Conservation (phyloP, 1,284 basidiomycete species). For the Phenoliferia sp. region DNA sequence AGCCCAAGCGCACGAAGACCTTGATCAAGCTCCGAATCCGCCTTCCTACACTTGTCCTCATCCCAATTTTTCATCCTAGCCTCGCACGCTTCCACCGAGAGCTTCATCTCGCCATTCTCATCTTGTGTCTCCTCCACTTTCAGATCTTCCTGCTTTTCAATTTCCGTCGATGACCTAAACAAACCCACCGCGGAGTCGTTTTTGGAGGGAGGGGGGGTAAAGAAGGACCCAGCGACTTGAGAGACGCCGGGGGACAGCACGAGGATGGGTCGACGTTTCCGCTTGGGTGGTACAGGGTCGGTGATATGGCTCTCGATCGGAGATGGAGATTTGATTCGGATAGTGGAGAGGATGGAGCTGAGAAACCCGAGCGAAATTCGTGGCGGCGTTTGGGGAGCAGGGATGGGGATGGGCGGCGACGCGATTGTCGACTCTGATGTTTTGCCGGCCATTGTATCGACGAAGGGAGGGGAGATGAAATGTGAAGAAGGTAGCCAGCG, state of each 20-base stretch:
- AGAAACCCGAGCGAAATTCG: background rate
- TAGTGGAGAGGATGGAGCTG: background rate
- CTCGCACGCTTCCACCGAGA: background rate
- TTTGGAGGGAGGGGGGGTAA: background rate
- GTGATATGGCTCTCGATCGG: too few relatives aligned
- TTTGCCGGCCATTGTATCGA: too few relatives aligned
- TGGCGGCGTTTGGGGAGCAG: background rate
- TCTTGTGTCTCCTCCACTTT: background rate
- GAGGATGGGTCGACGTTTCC: too few relatives aligned
- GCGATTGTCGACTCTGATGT: too few relatives aligned
- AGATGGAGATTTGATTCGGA: too few relatives aligned
- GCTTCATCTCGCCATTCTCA: background rate
- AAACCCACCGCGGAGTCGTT: background rate
- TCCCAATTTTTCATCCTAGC: background rate
- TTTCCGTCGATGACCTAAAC: background rate
- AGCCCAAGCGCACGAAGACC: background rate
- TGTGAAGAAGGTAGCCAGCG: too few relatives aligned
- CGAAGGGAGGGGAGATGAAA: too few relatives aligned
- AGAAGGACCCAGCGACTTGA: background rate
- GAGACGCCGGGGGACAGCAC: too few relatives aligned
- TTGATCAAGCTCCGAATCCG: background rate
- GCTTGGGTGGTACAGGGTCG: too few relatives aligned
- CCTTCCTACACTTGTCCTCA: background rate
- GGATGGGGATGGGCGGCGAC: too few relatives aligned
- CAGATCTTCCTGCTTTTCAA: background rate